Percentiles rank a stretch among this genome's conserved stretches.
Evolutionary conservation across 2,329 filamentous ascomycete genomes (phyloP).

Genomic region (Cladosporium sp.): DNA sequence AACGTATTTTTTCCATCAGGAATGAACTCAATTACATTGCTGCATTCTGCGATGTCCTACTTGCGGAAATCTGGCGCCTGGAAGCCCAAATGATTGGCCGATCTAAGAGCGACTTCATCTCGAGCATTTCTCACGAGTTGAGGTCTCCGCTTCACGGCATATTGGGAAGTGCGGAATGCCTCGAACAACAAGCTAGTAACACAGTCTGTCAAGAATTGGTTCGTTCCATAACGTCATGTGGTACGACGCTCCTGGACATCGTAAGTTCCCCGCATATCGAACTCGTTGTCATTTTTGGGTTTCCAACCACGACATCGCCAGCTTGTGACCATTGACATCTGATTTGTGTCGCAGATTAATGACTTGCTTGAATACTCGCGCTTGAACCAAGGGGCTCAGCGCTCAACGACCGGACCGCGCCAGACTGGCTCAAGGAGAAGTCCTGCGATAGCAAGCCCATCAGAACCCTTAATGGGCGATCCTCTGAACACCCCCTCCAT

Average conservation of each 20-base stretch:
- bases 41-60: constrained; percentile 40
- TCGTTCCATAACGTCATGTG: constrained; percentile 47
- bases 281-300: not conserved
- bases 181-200: constrained; percentile 38
- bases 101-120: constrained; percentile 50
- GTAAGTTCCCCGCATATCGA: too few relatives aligned
- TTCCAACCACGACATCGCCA: too few relatives aligned
- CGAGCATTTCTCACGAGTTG: constrained; percentile 50
- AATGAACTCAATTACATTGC: constrained; percentile 36
- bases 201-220: constrained; percentile 39
- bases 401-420: constrained; percentile 1
- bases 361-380: constrained; percentile 43
- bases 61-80: constrained; percentile 37
- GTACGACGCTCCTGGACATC: constrained; percentile 47
- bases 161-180: constrained; percentile 42
- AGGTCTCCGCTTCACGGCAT: constrained; percentile 45
- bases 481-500: too few relatives aligned
- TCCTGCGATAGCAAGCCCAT: not conserved
- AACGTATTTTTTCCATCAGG: constrained; percentile 38
- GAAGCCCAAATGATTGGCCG: constrained; percentile 39
- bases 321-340: too few relatives aligned
- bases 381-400: constrained; percentile 34
- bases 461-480: too few relatives aligned
- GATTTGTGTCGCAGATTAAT: constrained; percentile 23
- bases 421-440: too few relatives aligned